phyloP scores from a whole-genome alignment of 768 basidiomycete genomes.

The Kwoniella sp. region DNA sequence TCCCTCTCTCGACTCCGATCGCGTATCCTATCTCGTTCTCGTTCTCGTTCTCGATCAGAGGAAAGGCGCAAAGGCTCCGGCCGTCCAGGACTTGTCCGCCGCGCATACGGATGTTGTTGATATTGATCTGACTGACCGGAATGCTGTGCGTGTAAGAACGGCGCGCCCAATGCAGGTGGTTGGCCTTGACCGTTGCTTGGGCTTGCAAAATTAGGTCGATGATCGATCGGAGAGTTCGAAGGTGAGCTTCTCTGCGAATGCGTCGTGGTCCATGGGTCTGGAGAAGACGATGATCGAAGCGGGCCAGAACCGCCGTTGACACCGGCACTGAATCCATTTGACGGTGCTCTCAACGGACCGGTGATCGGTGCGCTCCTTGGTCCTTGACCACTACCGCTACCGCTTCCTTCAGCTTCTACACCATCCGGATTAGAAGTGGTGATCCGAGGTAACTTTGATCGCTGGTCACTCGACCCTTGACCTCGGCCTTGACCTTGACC shows the following conservation, averaged over 20 bases:
- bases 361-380: constrained; percentile 34
- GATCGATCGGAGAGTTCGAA: constrained; percentile 36
- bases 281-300: constrained; percentile 38
- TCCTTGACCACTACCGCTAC: constrained; percentile 8
- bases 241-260: constrained; percentile 24
- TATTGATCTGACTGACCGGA: constrained; percentile 3
- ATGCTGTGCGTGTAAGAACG: constrained; percentile 4
- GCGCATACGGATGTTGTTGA: neutral
- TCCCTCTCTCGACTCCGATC: constrained; percentile 2
- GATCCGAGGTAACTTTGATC: constrained; percentile 24
- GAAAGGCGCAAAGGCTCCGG: constrained; percentile 11
- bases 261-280: constrained; percentile 35
- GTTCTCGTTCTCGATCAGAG: constrained; percentile 13
- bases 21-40: neutral
- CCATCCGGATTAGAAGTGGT: constrained; percentile 27
- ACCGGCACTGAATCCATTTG: constrained; percentile 5
- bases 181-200: constrained; percentile 14
- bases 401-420: constrained; percentile 9
- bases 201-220: constrained; percentile 26
- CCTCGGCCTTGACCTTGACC: neutral
- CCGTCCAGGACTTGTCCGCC: neutral
- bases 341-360: constrained; percentile 20
- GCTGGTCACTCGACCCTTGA: neutral
- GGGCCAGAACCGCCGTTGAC: constrained; percentile 19
- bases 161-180: constrained; percentile 17